Conservation (phyloP, 2,329 filamentous ascomycete genomes). For the Calonectria naviculata region DNA sequence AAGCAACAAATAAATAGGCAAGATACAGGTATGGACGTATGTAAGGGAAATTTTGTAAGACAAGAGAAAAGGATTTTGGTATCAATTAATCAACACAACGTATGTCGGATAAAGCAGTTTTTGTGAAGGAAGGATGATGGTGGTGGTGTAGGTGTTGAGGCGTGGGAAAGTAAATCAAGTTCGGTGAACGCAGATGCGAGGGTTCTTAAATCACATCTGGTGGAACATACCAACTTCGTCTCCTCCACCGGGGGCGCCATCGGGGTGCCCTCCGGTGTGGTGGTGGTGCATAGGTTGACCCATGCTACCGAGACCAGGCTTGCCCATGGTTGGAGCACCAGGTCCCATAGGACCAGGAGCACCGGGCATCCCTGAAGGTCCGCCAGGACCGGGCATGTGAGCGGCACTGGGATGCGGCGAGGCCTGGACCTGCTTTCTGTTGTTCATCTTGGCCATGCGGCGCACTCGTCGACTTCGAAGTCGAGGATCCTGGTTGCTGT, state of each 20-base stretch:
- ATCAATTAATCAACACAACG: slow-evolving; percentile 52
- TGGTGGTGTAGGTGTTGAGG: slow-evolving; percentile 26
- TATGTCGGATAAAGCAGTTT: slow-evolving; percentile 39
- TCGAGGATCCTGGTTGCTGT: slow-evolving; percentile 96
- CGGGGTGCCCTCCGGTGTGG: slow-evolving; percentile 49
- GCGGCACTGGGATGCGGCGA: slow-evolving; percentile 65
- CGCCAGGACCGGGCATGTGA: slow-evolving; percentile 76
- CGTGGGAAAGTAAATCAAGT: slow-evolving; percentile 37
- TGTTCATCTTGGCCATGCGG: slow-evolving; percentile 96
- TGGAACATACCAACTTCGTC: slow-evolving; percentile 99
- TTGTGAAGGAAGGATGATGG: slow-evolving; percentile 30
- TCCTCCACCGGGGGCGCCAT: slow-evolving; percentile 71
- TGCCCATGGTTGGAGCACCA: slow-evolving; percentile 68
- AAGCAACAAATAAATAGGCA: slow-evolving; percentile 37
- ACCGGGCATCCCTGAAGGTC: slow-evolving; percentile 72
- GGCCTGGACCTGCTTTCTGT: slow-evolving; percentile 77
- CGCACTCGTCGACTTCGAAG: slow-evolving; percentile 91
- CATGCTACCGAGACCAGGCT: slow-evolving; percentile 75
- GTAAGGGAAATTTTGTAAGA: slow-evolving; percentile 34
- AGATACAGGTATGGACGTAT: slow-evolving; percentile 39
- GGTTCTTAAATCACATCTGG: slow-evolving; percentile 77
- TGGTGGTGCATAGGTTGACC: slow-evolving; percentile 79
- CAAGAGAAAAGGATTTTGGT: slow-evolving; percentile 42
- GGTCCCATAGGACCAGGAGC: slow-evolving; percentile 71
- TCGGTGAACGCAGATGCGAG: slow-evolving; percentile 52